Evolutionary conservation across 441 rosid genomes (phyloP).

Genomic region (Codiaeum variegatum): DNA sequence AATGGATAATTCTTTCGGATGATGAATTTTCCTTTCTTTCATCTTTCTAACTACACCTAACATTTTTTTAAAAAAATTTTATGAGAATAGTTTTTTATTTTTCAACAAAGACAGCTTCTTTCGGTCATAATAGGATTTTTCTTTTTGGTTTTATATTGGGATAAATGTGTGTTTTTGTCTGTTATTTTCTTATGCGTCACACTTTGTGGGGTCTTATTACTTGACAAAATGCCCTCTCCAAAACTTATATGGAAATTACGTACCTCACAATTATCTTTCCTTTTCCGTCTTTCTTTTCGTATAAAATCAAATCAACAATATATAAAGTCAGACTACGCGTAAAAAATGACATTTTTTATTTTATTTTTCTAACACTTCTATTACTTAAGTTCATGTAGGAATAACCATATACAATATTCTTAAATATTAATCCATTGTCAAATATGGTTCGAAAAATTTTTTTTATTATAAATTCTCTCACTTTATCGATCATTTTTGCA

Average conservation of each 20-base stretch:
- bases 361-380: too few species aligned
- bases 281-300: not conserved
- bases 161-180: not conserved
- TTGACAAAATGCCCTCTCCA: slow-evolving; percentile 2
- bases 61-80: not conserved
- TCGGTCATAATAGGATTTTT: not conserved
- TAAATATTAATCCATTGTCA: too few species aligned
- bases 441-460: too few species aligned
- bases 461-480: too few species aligned
- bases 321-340: too few species aligned
- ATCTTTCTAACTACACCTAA: not conserved
- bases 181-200: not conserved
- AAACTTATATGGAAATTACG: not conserved
- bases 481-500: too few species aligned
- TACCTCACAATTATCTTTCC: not conserved
- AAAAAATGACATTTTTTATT: too few species aligned
- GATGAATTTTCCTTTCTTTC: not conserved
- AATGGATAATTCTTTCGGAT: too few species aligned
- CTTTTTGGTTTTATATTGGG: not conserved
- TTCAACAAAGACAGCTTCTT: not conserved
- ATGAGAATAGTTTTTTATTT: not conserved
- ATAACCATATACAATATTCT: too few species aligned
- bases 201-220: not conserved
- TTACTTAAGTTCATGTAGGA: too few species aligned
- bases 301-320: too few species aligned